Evolutionary conservation across 805 yeast species (phyloP), one percentile per base, ranked within the genome.

Genomic region (Candida boidinii): DNA sequence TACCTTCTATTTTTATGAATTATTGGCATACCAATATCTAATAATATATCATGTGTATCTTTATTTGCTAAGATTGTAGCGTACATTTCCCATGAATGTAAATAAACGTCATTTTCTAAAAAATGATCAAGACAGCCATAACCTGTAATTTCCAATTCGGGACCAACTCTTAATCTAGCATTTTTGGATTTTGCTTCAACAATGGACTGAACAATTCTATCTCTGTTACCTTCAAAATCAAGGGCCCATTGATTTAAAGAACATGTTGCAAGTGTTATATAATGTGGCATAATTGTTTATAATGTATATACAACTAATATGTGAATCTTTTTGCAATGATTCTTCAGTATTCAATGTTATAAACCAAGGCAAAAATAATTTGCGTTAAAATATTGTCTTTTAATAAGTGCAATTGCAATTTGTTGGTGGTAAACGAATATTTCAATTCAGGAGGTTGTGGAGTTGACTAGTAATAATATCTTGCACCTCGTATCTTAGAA

Each of bases 161-260:
- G 98, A 2, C 99, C 99, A 14, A 94, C 96, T 51, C 99, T 70
- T 32, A 94, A 68, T 14, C 66, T 62, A 0, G 99, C 94, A 12
- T 85, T 84, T 39, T 61, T 68, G 19, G 58, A 55, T 49, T 88
- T 92, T 34, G 99, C 95, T 32, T 71, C 65, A 16, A 51, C 53
- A 48, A 92, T 90, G 35, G 94, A 80, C 49, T 80, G 79, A 17
- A 92, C 48, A 41, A 92, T 90, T 36, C 99, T 68, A 51, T 88
- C 95, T 34, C 96, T 69, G 58, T 92, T 92, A 5, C 98, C 99
- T 56, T 90, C 97, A 56, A 86, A 92, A 55, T 92, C 99, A 34
- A 92, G 66, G 0, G 98, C 96, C 99, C 99, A 92, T 70, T 92
- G 99, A 62, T 92, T 92, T 42, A 92, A 68, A 48, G 88, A 86